phyloP scores from a whole-genome alignment of 192 early-diverging fungal genomes.

The Coemansia sp. region DNA sequence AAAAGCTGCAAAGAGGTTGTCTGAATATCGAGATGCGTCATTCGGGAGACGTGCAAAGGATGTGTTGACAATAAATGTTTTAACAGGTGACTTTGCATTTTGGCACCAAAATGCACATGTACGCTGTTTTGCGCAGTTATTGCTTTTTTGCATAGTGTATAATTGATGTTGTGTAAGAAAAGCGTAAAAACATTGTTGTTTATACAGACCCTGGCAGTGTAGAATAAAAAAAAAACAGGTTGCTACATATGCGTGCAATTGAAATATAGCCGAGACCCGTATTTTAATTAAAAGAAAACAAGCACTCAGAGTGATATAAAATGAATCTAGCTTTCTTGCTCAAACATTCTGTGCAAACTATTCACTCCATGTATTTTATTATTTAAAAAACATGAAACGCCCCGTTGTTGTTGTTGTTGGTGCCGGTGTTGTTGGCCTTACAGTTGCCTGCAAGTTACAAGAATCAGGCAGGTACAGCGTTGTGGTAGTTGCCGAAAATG shows the following conservation, averaged over 20 bases:
- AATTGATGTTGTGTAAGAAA: too few relatives aligned
- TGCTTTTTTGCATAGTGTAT: too few relatives aligned
- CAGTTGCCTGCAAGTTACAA: conserved; percentile 53
- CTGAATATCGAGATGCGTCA: too few relatives aligned
- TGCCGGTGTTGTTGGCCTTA: conserved; percentile 62
- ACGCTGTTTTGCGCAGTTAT: too few relatives aligned
- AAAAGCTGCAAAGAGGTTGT: too few relatives aligned
- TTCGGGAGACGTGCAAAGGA: too few relatives aligned
- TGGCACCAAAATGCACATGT: too few relatives aligned
- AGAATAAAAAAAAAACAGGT: not conserved
- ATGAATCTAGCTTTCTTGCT: not conserved
- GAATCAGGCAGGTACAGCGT: conserved; percentile 39
- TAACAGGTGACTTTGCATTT: too few relatives aligned
- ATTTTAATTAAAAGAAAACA: not conserved
- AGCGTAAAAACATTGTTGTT: too few relatives aligned
- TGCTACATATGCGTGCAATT: not conserved
- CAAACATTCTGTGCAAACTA: not conserved
- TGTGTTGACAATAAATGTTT: too few relatives aligned
- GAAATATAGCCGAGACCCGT: not conserved
- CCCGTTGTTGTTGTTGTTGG: conserved; percentile 55
- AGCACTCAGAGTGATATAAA: not conserved
- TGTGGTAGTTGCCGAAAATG: conserved; percentile 45
- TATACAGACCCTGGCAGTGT: too few relatives aligned
- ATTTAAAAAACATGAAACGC: conserved; percentile 8
- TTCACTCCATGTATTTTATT: not conserved